These are phyloP conservation scores for Talaromyces marneffei DNA, from an alignment of 2,329 filamentous ascomycete genomes.

Conservation along the genomic window DNA sequence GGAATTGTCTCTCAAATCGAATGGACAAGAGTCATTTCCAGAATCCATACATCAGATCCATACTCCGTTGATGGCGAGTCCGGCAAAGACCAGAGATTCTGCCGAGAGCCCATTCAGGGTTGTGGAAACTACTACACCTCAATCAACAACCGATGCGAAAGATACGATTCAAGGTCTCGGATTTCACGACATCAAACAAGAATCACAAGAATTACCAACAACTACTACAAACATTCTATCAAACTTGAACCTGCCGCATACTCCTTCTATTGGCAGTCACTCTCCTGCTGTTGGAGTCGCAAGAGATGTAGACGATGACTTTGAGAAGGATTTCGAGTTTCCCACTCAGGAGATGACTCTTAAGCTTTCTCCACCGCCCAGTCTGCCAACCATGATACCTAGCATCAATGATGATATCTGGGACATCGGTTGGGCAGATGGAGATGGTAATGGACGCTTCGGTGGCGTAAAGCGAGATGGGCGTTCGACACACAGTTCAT, in stretches of 20 bases:
- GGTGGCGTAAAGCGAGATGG: conserved; percentile 76
- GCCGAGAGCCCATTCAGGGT: conserved; percentile 1
- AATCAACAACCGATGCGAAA: not conserved
- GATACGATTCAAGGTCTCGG: not conserved
- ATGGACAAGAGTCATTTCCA: conserved; percentile 58
- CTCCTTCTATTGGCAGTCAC: not conserved
- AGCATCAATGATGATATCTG: conserved; percentile 65
- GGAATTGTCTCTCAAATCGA: conserved; percentile 59
- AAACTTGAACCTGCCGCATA: not conserved
- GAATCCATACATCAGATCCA: conserved; percentile 61
- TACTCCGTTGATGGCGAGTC: conserved; percentile 43
- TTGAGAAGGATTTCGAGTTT: conserved; percentile 67
- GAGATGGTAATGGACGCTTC: conserved; percentile 83
- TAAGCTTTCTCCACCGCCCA: conserved; percentile 54
- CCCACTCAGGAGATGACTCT: conserved; percentile 59
- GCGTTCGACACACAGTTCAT: conserved; percentile 77
- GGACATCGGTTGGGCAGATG: conserved; percentile 80
- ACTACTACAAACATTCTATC: conserved; percentile 7
- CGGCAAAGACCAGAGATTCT: conserved; percentile 29
- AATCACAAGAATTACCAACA: conserved; percentile 1
- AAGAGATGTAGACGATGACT: conserved; percentile 60
- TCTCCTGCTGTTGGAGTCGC: not conserved
- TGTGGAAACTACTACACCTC: not conserved
- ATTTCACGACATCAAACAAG: not conserved
- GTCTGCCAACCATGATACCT: conserved; percentile 57